Conservation (phyloP, 2,329 filamentous ascomycete species). For the Epichloe brachyelytri region DNA sequence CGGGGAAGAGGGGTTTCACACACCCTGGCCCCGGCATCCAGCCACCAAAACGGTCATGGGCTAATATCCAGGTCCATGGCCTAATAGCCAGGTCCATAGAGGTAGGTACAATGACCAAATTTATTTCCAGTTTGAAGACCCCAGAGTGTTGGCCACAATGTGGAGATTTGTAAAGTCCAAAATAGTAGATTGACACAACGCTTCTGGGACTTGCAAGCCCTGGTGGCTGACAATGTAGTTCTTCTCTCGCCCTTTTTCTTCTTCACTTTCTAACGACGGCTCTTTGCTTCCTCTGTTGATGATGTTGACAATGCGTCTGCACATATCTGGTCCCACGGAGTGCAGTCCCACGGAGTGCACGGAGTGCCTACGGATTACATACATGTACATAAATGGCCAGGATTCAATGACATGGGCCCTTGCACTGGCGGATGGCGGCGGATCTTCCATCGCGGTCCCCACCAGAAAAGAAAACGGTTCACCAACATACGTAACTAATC, state of each 20-base stretch:
- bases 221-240: too few species aligned
- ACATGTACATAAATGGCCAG: too few species aligned
- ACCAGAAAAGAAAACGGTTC: background rate
- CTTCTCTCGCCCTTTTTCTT: too few species aligned
- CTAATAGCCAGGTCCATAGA: too few species aligned
- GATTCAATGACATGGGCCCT: background rate
- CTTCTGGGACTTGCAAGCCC: background rate
- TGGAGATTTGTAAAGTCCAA: background rate
- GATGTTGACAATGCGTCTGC: background rate
- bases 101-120: too few species aligned
- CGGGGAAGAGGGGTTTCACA: background rate
- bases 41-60: background rate
- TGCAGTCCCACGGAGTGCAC: too few species aligned
- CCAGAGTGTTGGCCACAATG: too few species aligned
- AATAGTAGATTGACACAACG: background rate
- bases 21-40: background rate
- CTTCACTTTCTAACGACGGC: too few species aligned
- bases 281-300: too few species aligned
- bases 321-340: background rate
- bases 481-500: conserved; percentile 1
- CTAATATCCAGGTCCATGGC: too few species aligned
- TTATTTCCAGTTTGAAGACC: too few species aligned
- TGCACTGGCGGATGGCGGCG: background rate
- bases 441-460: background rate
- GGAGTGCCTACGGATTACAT: too few species aligned